Conservation (phyloP, 2,329 filamentous ascomycete species). For the Fusarium solani-melongenae region DNA sequence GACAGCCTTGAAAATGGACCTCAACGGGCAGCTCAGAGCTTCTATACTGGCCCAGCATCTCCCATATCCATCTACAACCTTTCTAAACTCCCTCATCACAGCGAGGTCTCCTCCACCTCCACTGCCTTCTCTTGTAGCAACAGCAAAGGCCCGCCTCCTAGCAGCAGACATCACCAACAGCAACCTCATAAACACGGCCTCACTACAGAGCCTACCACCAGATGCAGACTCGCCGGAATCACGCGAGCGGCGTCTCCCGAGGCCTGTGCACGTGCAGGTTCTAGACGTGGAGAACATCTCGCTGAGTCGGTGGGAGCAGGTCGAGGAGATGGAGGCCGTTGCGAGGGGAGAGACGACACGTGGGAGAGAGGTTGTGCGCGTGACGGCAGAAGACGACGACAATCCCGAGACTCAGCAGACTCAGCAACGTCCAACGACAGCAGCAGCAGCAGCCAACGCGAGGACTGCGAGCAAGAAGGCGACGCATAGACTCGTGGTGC, state of each 20-base stretch:
- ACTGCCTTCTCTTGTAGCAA: slow-evolving; percentile 78
- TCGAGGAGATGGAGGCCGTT: slow-evolving; percentile 81
- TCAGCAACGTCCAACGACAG: slow-evolving; percentile 13
- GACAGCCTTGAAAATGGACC: slow-evolving; percentile 44
- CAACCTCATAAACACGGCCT: slow-evolving; percentile 58
- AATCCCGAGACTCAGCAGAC: slow-evolving; percentile 58
- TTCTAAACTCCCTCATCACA: slow-evolving; percentile 72
- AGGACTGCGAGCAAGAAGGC: slow-evolving; percentile 55
- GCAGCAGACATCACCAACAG: slow-evolving; percentile 75
- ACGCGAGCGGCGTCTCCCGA: slow-evolving; percentile 66
- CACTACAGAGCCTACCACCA: slow-evolving; percentile 60
- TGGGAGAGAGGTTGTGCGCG: slow-evolving; percentile 84
- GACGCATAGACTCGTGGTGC: slow-evolving; percentile 83
- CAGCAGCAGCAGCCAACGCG: slow-evolving; percentile 2
- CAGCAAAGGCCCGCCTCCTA: slow-evolving; percentile 83
- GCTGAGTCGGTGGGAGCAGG: slow-evolving; percentile 84
- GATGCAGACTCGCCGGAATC: slow-evolving; percentile 63
- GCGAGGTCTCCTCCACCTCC: slow-evolving; percentile 68
- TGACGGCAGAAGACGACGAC: slow-evolving; percentile 59
- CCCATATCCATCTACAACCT: slow-evolving; percentile 63
- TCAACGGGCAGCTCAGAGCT: slow-evolving; percentile 60
- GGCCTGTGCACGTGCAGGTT: slow-evolving; percentile 81
- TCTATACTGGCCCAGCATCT: slow-evolving; percentile 65
- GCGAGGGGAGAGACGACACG: slow-evolving; percentile 78
- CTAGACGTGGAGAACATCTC: slow-evolving; percentile 88